phyloP scores from a whole-genome alignment of 2,329 filamentous ascomycete species.

The Eutypa lata region DNA sequence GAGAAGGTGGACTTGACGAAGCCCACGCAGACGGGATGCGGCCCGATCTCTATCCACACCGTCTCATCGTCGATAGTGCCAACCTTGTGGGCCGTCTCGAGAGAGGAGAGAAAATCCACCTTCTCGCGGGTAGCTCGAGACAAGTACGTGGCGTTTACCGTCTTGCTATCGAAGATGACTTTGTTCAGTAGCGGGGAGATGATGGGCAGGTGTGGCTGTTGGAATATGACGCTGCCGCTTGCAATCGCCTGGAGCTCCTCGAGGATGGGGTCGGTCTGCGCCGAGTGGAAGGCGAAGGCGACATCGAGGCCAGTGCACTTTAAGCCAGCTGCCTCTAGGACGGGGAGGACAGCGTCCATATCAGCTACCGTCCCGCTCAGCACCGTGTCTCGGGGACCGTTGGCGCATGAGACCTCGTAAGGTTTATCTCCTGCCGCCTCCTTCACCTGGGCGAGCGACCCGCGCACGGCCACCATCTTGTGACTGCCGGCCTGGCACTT shows the following conservation, averaged over 20 bases:
- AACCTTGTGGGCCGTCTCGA: conserved; percentile 47
- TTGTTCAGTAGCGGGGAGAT: conserved; percentile 64
- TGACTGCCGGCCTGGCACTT: conserved; percentile 62
- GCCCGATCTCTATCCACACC: conserved; percentile 66
- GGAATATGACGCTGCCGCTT: conserved; percentile 43
- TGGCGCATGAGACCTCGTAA: conserved; percentile 63
- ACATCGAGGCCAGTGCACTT: conserved; percentile 56
- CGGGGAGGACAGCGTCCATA: too few species aligned
- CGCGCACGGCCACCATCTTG: conserved; percentile 44
- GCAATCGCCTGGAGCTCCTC: conserved; percentile 52
- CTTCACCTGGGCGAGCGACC: conserved; percentile 43
- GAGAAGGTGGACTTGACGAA: conserved; percentile 56
- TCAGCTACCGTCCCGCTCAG: conserved; percentile 50
- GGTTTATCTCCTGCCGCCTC: conserved; percentile 28
- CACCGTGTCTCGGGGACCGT: conserved; percentile 68
- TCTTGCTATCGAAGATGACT: conserved; percentile 49
- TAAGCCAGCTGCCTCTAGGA: too few species aligned
- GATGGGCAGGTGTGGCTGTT: conserved; percentile 52
- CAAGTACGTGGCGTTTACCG: conserved; percentile 57
- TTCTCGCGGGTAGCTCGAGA: conserved; percentile 58
- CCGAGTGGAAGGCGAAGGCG: conserved; percentile 61
- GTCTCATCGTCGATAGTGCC: conserved; percentile 53
- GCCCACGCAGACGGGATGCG: conserved; percentile 60
- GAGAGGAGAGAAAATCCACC: conserved; percentile 61
- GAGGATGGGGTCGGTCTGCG: conserved; percentile 58